Evolutionary conservation across 805 yeast species (phyloP), one percentile per base, ranked within the genome.

Genomic region (Lipomyces orientalis): DNA sequence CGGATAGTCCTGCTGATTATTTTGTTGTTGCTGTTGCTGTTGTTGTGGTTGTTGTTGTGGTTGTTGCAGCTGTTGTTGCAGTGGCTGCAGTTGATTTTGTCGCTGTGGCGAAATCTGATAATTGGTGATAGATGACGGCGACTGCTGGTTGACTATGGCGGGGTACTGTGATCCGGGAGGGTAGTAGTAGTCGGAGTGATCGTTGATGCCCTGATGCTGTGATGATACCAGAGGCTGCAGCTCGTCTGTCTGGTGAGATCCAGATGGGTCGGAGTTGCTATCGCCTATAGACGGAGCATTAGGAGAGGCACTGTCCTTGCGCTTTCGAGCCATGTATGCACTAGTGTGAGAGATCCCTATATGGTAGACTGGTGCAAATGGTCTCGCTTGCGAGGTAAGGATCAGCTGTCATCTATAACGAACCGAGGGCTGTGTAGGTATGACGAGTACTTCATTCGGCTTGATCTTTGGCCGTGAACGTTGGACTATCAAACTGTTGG

Each of bases 51-150:
- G 63, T 29, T 4, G 57, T 22, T 34, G n/a, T 60, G 54, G 8
- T n/a, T n/a, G n/a, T n/a, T n/a, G n/a, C n/a, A n/a, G n/a, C n/a
- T 54, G 59, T 10, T 35, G 43, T n/a, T 37, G 46, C 19, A 16
- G 35, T 16, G 39, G 58, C 58, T 61, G 64, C 51, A 22, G 64
- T 9, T 52, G 58, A 16, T 37, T 37, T 14, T 34, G 63, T 29
- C 8, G 57, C 34, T 34, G n/a, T 60, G 54, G 8, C 49, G 16
- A 22, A 54, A 39, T 25, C 14, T 16, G 57, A 35, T 33, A 9
- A 34, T 54, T 25, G 29, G 43, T 5, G 14, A 14, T 37, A 6
- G 43, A 12, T 9, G 43, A 37, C 14, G n/a, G 4, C 43, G 64
- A 25, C 14, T 35, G 60, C 22, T 37, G 52, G 39, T n/a, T 25